A percentile compares a stretch with the other conserved stretches of the same genome.
Conservation (phyloP, 2,329 filamentous ascomycete species). For the Trichoderma guizhouense region DNA sequence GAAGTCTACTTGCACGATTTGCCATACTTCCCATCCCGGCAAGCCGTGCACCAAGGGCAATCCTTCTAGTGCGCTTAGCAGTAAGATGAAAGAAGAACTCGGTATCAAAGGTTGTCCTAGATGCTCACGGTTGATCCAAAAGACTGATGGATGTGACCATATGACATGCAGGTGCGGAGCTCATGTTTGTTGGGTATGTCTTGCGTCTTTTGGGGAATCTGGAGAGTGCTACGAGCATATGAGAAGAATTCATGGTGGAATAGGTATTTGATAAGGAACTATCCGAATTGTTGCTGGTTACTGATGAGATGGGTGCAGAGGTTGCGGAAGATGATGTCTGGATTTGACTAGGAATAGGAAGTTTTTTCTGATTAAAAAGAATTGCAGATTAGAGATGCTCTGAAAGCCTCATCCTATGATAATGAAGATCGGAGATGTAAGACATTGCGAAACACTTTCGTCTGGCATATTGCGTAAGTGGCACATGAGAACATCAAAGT, state of each 20-base stretch:
- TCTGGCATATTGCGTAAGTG: not conserved
- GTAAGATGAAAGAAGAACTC: conserved; percentile 31
- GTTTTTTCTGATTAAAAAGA: not conserved
- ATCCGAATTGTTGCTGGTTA: not conserved
- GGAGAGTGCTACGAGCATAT: conserved; percentile 1
- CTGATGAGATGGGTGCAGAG: not conserved
- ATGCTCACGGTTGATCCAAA: conserved; percentile 41
- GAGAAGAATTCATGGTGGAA: not conserved
- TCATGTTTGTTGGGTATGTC: conserved; percentile 49
- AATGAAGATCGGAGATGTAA: not conserved
- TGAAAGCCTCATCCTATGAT: not conserved
- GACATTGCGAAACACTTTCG: not conserved
- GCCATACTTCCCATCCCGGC: conserved; percentile 32
- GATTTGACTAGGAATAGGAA: not conserved
- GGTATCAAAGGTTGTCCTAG: conserved; percentile 41
- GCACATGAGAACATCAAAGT: not conserved
- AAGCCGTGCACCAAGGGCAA: conserved; percentile 29
- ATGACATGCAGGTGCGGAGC: conserved; percentile 42
- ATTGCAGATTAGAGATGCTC: not conserved
- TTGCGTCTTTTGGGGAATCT: conserved; percentile 22
- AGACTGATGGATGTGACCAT: conserved; percentile 45
- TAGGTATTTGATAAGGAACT: not conserved
- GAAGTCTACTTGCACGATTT: conserved; percentile 33
- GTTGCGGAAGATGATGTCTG: not conserved
- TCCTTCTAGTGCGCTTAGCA: conserved; percentile 27